Evolutionary conservation across 2,329 filamentous ascomycete genomes (phyloP), one percentile per base, ranked within the genome.

Genomic region (Plectosphaerella plurivora): DNA sequence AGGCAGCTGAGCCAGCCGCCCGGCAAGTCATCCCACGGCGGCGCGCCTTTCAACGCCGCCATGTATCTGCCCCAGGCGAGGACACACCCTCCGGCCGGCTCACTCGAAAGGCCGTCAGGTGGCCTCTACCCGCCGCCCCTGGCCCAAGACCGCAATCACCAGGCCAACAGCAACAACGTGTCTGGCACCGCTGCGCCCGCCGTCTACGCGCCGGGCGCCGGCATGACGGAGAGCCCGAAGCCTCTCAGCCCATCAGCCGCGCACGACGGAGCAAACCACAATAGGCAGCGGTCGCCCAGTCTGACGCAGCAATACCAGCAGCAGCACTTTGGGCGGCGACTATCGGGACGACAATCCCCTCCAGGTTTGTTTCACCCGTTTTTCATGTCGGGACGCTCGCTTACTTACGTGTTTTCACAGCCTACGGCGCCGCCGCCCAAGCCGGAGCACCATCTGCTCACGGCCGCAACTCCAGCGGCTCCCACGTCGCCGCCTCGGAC

Each of bases 141-240:
- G 25, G 37, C 37, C 8, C 48, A 50, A 22, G 48, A 50, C 10
- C 37, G 48, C 25, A 5, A 5, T 9, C 71, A 78, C 35, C 81
- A 79, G 57, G 76, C 70, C 24, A 75, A 79, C 49, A 63, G 66
- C 77, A 74, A 71, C 55, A 75, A 66, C 52, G 60, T 72, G 55
- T 63, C 68, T 49, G 68, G 64, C 15, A 78, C 80, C 55, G 75
- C 77, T 14, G 67, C 75, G 4, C 77, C 73, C 51, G 80, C 79
- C 16, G 79, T 91, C 58, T 95, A 90, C 65, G 80, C 84, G 9
- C 85, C 91, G 57, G 80, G 82, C 24, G 39, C 36, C 51, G 80
- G 74, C 53, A 88, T 96, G 74, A 94, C 88, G 3, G 91, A 96
- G 68, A 95, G 89, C 59, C 91, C 91, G 0, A 95, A 92, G 64